Percentiles rank a stretch among this genome's conserved stretches.
These are phyloP conservation scores for Yamadazyma laniorum DNA, from an alignment of 805 yeast species.

Conservation along the genomic window DNA sequence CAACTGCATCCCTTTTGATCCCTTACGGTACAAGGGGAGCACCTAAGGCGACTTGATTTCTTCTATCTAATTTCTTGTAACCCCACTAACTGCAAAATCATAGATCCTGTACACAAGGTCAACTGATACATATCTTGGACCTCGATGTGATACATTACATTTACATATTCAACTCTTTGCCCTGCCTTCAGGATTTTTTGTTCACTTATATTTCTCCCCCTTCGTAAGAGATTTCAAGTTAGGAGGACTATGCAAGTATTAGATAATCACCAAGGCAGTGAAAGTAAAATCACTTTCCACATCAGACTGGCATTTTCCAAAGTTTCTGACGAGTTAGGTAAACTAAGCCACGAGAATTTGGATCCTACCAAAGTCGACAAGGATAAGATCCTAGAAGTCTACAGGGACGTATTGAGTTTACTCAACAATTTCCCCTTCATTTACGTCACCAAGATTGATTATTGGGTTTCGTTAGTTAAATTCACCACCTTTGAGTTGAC, in stretches of 20 bases:
- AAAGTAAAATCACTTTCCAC: conserved; percentile 1
- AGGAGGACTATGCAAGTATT: conserved; percentile 4
- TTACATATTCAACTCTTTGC: too few species aligned
- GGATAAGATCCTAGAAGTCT: conserved; percentile 6
- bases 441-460: conserved; percentile 1
- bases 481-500: conserved; percentile 2
- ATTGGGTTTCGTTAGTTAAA: conserved; percentile 4
- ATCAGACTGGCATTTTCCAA: conserved; percentile 7
- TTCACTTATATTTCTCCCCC: too few species aligned
- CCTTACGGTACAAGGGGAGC: too few species aligned
- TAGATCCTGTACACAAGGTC: background rate
- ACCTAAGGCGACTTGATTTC: too few species aligned
- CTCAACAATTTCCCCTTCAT: conserved; percentile 7
- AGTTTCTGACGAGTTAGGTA: conserved; percentile 8
- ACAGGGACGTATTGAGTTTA: conserved; percentile 10
- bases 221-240: too few species aligned
- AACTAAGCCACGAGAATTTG: background rate
- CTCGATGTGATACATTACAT: too few species aligned
- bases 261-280: background rate
- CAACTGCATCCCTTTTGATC: too few species aligned
- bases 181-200: too few species aligned
- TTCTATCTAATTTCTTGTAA: too few species aligned
- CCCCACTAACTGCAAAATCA: too few species aligned
- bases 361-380: conserved; percentile 1
- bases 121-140: too few species aligned